Percentiles rank a stretch among this genome's conserved stretches.
Conservation (phyloP, 768 basidiomycete genomes). For the Leccinum subtestaceum region DNA sequence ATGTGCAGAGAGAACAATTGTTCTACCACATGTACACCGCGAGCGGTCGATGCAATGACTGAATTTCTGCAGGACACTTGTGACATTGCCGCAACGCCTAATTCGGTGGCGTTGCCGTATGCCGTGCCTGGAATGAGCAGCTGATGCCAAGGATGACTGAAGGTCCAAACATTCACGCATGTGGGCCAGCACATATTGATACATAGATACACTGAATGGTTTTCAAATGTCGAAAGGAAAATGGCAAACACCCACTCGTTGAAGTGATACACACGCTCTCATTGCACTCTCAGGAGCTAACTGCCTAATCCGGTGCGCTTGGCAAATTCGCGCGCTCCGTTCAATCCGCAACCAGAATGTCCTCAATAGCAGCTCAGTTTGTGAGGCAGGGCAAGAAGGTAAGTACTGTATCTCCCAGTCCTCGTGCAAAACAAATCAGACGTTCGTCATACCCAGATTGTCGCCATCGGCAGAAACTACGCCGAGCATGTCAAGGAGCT, state of each 20-base stretch:
- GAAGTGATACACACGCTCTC: background rate
- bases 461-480: constrained; percentile 96
- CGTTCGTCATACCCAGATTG: constrained; percentile 53
- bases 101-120: background rate
- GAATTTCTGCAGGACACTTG: background rate
- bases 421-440: background rate
- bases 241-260: background rate
- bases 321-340: background rate
- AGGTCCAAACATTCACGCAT: background rate
- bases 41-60: background rate
- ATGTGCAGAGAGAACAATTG: too few species aligned
- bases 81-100: background rate
- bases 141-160: background rate
- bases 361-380: constrained; percentile 38
- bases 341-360: constrained; percentile 25
- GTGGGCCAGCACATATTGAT: background rate
- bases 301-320: background rate
- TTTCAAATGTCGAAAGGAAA: background rate
- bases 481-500: constrained; percentile 89
- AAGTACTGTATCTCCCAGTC: constrained; percentile 1
- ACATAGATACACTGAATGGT: background rate
- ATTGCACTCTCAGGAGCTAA: background rate
- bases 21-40: too few species aligned
- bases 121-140: background rate
- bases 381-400: constrained; percentile 47